These are phyloP conservation scores for Papiliotrema flavescens DNA, from an alignment of 1,284 basidiomycete species.

Conservation along the genomic window DNA sequence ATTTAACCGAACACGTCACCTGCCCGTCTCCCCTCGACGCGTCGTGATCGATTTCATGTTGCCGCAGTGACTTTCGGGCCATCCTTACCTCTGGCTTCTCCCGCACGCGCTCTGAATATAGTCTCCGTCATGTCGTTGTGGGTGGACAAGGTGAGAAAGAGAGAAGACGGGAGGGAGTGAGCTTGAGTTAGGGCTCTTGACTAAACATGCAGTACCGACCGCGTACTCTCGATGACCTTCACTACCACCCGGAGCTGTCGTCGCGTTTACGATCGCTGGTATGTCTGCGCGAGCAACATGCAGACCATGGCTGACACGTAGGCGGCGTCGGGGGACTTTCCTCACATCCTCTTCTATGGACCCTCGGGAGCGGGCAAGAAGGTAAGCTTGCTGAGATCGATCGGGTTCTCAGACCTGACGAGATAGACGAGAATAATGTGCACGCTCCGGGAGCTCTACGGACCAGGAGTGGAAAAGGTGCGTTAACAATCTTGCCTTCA, in stretches of 20 bases:
- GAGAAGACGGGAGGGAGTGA: not conserved
- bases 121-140: conserved; percentile 82
- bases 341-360: conserved; percentile 96
- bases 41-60: too few species aligned
- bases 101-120: too few species aligned
- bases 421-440: conserved; percentile 78
- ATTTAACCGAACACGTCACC: too few species aligned
- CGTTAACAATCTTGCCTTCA: conserved; percentile 6
- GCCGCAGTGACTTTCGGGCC: too few species aligned
- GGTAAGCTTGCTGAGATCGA: conserved; percentile 19
- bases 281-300: too few species aligned
- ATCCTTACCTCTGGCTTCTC: too few species aligned
- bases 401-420: conserved; percentile 4
- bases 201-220: conserved; percentile 68
- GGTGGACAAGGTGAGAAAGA: conserved; percentile 68
- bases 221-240: conserved; percentile 73
- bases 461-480: conserved; percentile 88
- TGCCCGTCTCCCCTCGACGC: too few species aligned
- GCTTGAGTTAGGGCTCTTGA: not conserved
- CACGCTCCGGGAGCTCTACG: conserved; percentile 84
- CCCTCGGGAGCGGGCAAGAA: conserved; percentile 98
- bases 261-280: conserved; percentile 76
- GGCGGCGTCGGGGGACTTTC: conserved; percentile 89
- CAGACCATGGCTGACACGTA: conserved; percentile 45
- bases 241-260: conserved; percentile 83